Conservation (phyloP, 192 early-diverging fungal genomes). For the Backusella westeae region DNA sequence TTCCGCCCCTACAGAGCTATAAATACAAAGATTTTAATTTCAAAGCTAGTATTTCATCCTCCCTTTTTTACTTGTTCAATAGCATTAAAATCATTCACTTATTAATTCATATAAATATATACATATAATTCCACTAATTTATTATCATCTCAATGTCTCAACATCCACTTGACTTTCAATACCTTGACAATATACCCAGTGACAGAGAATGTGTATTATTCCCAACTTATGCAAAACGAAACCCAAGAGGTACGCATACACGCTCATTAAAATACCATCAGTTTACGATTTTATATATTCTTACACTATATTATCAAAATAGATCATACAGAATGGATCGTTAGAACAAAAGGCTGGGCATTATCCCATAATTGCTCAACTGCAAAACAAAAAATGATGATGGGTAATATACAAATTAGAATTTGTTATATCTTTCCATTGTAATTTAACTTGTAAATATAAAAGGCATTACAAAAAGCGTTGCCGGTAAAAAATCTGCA, state of each 20-base stretch:
- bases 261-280: background rate
- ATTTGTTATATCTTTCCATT: background rate
- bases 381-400: slow-evolving; percentile 28
- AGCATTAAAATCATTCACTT: background rate
- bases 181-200: background rate
- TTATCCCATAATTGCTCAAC: slow-evolving; percentile 28
- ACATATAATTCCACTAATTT: background rate
- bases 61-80: background rate
- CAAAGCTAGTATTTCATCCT: background rate
- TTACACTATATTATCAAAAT: background rate
- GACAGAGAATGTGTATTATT: slow-evolving; percentile 42
- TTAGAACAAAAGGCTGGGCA: slow-evolving; percentile 36
- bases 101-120: background rate
- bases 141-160: background rate
- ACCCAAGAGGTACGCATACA: slow-evolving; percentile 19
- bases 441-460: background rate
- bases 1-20: slow-evolving; percentile 1
- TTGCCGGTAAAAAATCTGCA: slow-evolving; percentile 18
- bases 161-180: background rate
- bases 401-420: slow-evolving; percentile 22
- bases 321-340: slow-evolving; percentile 31
- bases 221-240: slow-evolving; percentile 48
- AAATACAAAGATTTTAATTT: background rate
- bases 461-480: slow-evolving; percentile 33
- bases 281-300: background rate